Evolutionary conservation across 495 filamentous ascomycete species (phyloP).

Genomic region (Opeltia flavorubescens): DNA sequence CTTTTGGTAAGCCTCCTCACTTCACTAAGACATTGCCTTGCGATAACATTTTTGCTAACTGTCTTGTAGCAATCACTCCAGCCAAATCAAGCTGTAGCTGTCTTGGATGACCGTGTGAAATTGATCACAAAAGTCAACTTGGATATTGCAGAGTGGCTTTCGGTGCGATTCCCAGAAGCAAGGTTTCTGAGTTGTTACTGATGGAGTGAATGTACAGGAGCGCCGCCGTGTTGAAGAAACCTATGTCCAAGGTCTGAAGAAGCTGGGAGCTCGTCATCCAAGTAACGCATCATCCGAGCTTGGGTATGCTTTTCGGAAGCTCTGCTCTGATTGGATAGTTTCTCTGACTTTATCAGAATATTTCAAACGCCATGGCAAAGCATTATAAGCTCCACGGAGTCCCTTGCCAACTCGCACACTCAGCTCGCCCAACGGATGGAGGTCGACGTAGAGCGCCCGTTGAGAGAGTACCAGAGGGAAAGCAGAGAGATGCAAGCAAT

Average conservation of each 20-base stretch:
- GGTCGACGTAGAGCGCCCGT: constrained; percentile 73
- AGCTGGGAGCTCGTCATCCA: constrained; percentile 55
- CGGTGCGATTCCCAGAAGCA: constrained; percentile 42
- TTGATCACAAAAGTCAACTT: constrained; percentile 74
- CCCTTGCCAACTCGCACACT: constrained; percentile 73
- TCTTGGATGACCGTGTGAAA: constrained; percentile 78
- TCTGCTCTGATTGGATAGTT: constrained; percentile 5
- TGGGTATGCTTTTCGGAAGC: constrained; percentile 47
- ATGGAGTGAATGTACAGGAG: constrained; percentile 42
- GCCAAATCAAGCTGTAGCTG: constrained; percentile 69
- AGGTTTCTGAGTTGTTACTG: neutral
- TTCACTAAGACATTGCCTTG: neutral
- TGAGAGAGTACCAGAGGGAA: constrained; percentile 55
- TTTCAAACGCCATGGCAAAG: constrained; percentile 89
- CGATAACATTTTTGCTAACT: constrained; percentile 7
- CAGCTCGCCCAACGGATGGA: constrained; percentile 75
- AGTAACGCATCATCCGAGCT: constrained; percentile 63
- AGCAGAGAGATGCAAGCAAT: constrained; percentile 79
- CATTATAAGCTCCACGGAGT: constrained; percentile 66
- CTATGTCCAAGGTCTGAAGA: constrained; percentile 74
- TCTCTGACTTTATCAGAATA: constrained; percentile 39
- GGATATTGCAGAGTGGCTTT: constrained; percentile 93
- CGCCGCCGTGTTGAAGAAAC: constrained; percentile 82
- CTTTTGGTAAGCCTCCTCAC: constrained; percentile 60
- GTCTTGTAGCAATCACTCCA: constrained; percentile 57